Percentiles rank a stretch among this genome's conserved stretches.
Evolutionary conservation across 306 rosid species (phyloP).

Genomic region (Trifolium repens): DNA sequence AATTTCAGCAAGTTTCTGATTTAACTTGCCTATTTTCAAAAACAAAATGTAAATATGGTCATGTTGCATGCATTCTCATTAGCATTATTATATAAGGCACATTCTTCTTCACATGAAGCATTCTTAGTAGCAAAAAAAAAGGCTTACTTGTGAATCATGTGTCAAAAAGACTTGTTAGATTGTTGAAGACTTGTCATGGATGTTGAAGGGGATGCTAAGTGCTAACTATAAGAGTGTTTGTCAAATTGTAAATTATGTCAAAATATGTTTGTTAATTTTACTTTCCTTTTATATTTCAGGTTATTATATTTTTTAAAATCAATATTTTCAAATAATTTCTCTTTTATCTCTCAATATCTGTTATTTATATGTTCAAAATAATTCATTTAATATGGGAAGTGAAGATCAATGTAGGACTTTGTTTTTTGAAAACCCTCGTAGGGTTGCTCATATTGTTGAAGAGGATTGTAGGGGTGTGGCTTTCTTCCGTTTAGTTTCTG

Average conservation of each 20-base stretch:
- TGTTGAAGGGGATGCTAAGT: too few relatives aligned
- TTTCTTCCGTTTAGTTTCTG: too few relatives aligned
- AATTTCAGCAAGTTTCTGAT: conserved; percentile 5
- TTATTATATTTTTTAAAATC: background rate
- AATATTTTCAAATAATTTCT: background rate
- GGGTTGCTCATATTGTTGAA: too few relatives aligned
- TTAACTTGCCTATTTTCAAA: background rate
- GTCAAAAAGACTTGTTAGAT: conserved; percentile 3
- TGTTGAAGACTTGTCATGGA: background rate
- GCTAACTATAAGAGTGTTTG: too few relatives aligned
- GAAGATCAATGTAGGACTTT: too few relatives aligned
- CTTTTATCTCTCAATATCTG: background rate
- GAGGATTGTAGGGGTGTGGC: too few relatives aligned
- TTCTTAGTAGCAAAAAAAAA: background rate
- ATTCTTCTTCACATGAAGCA: background rate
- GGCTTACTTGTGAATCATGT: background rate
- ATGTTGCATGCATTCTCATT: conserved; percentile 1
- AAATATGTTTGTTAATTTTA: background rate
- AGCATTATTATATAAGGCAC: background rate
- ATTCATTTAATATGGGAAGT: background rate
- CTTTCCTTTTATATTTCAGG: background rate
- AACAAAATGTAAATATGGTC: background rate
- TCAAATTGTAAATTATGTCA: background rate
- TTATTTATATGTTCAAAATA: background rate
- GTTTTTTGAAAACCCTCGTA: too few relatives aligned